Evolutionary conservation across 345 rosid genomes (phyloP), one percentile per base, ranked within the genome.

Genomic region (Sonneratia caseolaris): DNA sequence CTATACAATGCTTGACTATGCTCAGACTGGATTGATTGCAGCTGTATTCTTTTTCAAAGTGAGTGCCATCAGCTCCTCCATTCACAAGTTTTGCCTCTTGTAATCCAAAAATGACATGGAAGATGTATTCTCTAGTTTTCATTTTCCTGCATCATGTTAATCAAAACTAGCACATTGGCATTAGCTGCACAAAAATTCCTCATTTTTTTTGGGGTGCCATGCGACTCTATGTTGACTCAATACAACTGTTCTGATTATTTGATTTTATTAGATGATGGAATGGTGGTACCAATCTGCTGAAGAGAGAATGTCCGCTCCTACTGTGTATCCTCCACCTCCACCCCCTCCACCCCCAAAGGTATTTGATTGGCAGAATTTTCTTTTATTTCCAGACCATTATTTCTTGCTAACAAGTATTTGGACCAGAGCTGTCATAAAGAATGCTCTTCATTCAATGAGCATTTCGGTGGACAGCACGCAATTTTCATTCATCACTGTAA

Each of bases 221-320:
- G 48, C 49, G n/a, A 43, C 40, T 21, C 24, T 27, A 16, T 8
- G 24, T 47, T 24, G 53, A 61, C 66, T 11, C 15, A 12, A 16
- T 36, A n/a, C 42, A 18, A 38, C 40, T 8, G 0, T 37, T 43
- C 27, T 37, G 40, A 49, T 12, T 73, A 68, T 76, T 38, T 72
- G 66, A 74, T 71, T 22, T 36, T 72, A 42, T 24, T 72, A 95
- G 99, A 95, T 95, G 98, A 95, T 95, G 99, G 99, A 95, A 68
- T 95, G 99, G 99, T 95, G 98, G 99, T 95, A 90, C 76, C 98
- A 95, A 81, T 95, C 99, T 80, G 99, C 98, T 36, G 99, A 95
- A 79, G 98, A 92, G 78, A 90, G 96, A 87, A 92, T 95, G 91
- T 88, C 96, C 59, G 99, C 98, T 76, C 96, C 98, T 69, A 90